Evolutionary conservation across 2,329 filamentous ascomycete genomes (phyloP), one percentile per base, ranked within the genome.

Genomic region (Aspergillus quadricinctus): DNA sequence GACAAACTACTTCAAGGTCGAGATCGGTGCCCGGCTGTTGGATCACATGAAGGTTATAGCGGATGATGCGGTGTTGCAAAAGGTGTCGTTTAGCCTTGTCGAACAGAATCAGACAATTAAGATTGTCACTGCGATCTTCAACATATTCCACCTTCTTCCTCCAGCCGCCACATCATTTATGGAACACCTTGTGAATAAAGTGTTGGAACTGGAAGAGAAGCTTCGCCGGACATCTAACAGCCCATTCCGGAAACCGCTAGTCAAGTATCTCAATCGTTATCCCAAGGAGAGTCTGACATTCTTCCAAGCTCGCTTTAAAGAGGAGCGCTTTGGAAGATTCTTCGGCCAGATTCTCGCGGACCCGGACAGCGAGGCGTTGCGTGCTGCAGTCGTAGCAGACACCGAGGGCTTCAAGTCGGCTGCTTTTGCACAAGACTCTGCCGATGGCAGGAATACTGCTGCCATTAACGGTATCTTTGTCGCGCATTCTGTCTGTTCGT

Each of bases 1-100:
- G 19, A 99, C 93, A 0, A 97, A 94, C 57, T 99, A 99, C 72
- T 99, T 99, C 77, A 99, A 99, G 75, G 92, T 97, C 0, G 94
- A 99, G 71, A 99, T 99, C 53, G 95, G 94, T 6, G 85, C 90
- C 23, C 85, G 94, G 25, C 77, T 99, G n/a, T 80, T 99, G 9
- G 93, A 97, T 61, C 94, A 99, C 66, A 88, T 97, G 75, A 93
- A 93, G 69, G 84, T 88, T 10, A 92, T 99, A 61, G 92, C 93
- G 1, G 92, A 97, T 57, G 83, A 89, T 2, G 82, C 80, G 52
- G 83, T 86, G 14, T 78, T 97, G 63, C 92, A 97, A 71, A 90
- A 92, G 67, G 90, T 94, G 1, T 97, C 93, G 0, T 99, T 99
- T 73, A 92, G 88, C 1, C 87, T 97, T 63, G 90, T 97, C 57